phyloP scores from a whole-genome alignment of 345 rosid genomes.

The Syzygium oleosum region DNA sequence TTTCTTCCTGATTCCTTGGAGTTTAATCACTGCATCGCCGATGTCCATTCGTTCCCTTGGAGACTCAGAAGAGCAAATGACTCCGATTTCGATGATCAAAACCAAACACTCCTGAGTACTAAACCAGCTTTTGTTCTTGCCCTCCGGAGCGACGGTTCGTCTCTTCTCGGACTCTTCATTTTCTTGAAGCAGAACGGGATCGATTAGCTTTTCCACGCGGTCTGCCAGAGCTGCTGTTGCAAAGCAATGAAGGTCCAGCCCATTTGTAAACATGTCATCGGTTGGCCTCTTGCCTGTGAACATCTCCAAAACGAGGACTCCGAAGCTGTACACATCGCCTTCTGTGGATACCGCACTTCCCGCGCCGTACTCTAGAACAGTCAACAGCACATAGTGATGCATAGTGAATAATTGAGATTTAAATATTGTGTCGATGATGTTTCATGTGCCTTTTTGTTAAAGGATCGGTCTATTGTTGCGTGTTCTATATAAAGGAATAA shows the following conservation, averaged over 20 bases:
- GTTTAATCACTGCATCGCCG: neutral
- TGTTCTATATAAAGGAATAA: neutral
- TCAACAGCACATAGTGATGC: neutral
- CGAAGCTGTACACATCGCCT: neutral
- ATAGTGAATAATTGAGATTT: neutral
- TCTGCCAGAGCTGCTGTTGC: too few relatives aligned
- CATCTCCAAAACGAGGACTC: neutral
- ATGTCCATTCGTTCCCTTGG: neutral
- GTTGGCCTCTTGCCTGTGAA: neutral
- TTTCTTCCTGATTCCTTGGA: neutral
- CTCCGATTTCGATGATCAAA: too few relatives aligned
- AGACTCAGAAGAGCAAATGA: neutral
- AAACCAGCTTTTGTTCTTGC: too few relatives aligned
- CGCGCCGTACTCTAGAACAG: neutral
- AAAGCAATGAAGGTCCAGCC: too few relatives aligned
- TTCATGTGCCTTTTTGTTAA: neutral
- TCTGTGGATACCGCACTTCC: neutral
- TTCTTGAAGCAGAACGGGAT: too few relatives aligned
- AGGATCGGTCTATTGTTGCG: fast-evolving
- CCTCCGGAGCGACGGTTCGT: too few relatives aligned
- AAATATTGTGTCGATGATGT: neutral
- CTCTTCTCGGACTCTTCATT: too few relatives aligned
- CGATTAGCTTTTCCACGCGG: too few relatives aligned
- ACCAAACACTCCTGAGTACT: too few relatives aligned
- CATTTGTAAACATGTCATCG: too few relatives aligned